A percentile compares a stretch with the other conserved stretches of the same genome.
Evolutionary conservation across 495 filamentous ascomycete species (phyloP).

Genomic region (Annulohypoxylon nitens): DNA sequence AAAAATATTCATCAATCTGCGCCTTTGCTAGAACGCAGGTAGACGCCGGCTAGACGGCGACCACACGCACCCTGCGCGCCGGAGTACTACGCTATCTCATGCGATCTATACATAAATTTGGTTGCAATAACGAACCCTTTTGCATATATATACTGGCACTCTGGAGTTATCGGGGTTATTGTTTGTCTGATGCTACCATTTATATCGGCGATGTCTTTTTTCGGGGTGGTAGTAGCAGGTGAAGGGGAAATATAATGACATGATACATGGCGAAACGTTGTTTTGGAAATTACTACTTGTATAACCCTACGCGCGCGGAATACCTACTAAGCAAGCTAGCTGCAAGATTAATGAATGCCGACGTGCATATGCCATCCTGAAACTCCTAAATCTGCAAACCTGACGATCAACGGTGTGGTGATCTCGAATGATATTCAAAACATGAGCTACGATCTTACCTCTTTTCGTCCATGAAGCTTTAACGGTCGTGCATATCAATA

Average conservation of each 20-base stretch:
- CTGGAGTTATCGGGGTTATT: conserved; percentile 8
- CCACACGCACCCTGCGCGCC: not conserved
- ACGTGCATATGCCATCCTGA: not conserved
- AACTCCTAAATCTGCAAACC: not conserved
- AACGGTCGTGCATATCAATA: conserved; percentile 2
- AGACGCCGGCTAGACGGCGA: too few species aligned
- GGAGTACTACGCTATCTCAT: not conserved
- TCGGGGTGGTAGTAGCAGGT: not conserved
- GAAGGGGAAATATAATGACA: not conserved
- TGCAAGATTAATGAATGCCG: conserved; percentile 11
- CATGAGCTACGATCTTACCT: not conserved
- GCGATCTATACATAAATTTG: conserved; percentile 3
- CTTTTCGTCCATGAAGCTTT: not conserved
- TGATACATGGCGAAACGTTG: conserved; percentile 24
- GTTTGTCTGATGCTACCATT: not conserved
- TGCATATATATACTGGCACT: conserved; percentile 8
- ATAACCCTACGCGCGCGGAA: conserved; percentile 21
- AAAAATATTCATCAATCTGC: too few species aligned
- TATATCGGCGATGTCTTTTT: not conserved
- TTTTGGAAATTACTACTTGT: conserved; percentile 11
- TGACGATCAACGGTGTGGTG: not conserved
- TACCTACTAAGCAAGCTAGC: not conserved
- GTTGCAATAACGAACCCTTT: conserved; percentile 4
- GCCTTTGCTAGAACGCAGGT: too few species aligned
- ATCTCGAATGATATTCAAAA: not conserved